Percentiles rank a stretch among this genome's conserved stretches.
Conservation (phyloP, 1,284 basidiomycete genomes). For the Wolfiporia cocos region DNA sequence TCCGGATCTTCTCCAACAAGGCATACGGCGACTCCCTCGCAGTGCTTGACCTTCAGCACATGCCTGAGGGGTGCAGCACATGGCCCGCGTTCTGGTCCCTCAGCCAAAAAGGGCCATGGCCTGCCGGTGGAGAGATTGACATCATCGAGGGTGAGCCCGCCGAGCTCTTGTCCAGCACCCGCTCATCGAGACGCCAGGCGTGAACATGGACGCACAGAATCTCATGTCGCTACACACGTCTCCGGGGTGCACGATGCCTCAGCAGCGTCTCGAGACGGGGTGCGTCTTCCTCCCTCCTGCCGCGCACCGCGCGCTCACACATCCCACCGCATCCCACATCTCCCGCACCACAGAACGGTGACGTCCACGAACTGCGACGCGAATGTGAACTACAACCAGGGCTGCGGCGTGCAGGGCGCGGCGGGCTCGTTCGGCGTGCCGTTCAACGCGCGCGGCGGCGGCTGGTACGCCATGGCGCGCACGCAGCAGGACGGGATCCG, state of each 20-base stretch:
- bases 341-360: conserved; percentile 25
- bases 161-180: background rate
- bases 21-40: conserved; percentile 39
- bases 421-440: conserved; percentile 40
- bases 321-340: background rate
- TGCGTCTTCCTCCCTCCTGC: conserved; percentile 21
- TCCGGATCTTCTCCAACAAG: conserved; percentile 40
- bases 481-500: conserved; percentile 32
- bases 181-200: conserved; percentile 24
- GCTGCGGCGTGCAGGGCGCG: conserved; percentile 50
- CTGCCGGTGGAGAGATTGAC: conserved; percentile 45
- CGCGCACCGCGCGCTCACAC: conserved; percentile 1
- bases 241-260: conserved; percentile 38
- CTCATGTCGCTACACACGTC: conserved; percentile 50
- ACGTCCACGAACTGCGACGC: conserved; percentile 44
- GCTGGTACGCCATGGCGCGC: conserved; percentile 42
- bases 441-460: conserved; percentile 48
- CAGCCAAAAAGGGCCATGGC: conserved; percentile 46
- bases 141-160: conserved; percentile 39
- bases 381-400: conserved; percentile 45
- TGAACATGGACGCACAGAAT: conserved; percentile 38
- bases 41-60: conserved; percentile 46
- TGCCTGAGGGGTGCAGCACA: conserved; percentile 48
- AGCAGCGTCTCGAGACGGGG: conserved; percentile 35
- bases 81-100: conserved; percentile 70